Evolutionary conservation across 768 basidiomycete species (phyloP), one percentile per base, ranked within the genome.

Genomic region (Xerocomellus intermedius): DNA sequence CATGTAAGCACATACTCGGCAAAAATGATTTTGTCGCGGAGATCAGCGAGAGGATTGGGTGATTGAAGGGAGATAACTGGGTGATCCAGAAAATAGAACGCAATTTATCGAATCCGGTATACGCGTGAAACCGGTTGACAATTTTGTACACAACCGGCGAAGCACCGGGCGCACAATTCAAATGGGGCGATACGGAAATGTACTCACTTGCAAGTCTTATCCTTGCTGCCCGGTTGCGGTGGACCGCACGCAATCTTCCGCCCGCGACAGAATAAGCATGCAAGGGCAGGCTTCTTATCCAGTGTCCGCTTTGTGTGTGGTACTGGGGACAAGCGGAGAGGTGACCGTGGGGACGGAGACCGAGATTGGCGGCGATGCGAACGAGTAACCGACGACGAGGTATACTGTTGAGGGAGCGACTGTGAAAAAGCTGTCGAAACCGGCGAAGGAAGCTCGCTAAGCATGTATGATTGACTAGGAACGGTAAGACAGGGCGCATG

Each of bases 171-270:
- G 24, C n/a, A 42, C 12, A 36, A 43, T 43, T n/a, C n/a, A 43
- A 38, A 51, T n/a, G 35, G 13, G 39, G 37, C 6, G 12, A 50
- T 44, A 52, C 21, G 54, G 30, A 53, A 38, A 44, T 36, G 24
- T 19, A 79, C 85, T 76, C 60, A 85, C 85, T 85, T 85, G 84
- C 85, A 87, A 0, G 83, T 82, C 56, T 77, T 77, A 57, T 82
- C 81, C 46, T 73, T 72, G 58, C 79, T 82, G 9, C 77, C 80
- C 1, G 79, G 75, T 13, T 75, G 60, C 3, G 84, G 82, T 12
- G 84, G 79, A 0, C 85, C 85, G 56, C 85, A 87, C 9, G 85
- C 85, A 47, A 87, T 87, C 71, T 86, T 86, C 39, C 85, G 75
- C 6, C 83, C 83, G 38, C 85, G 75, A 63, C 85, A 86, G 62